Percentiles rank a stretch among this genome's conserved stretches.
Conservation (phyloP, 2,329 filamentous ascomycete genomes). For the Hortaea werneckii region DNA sequence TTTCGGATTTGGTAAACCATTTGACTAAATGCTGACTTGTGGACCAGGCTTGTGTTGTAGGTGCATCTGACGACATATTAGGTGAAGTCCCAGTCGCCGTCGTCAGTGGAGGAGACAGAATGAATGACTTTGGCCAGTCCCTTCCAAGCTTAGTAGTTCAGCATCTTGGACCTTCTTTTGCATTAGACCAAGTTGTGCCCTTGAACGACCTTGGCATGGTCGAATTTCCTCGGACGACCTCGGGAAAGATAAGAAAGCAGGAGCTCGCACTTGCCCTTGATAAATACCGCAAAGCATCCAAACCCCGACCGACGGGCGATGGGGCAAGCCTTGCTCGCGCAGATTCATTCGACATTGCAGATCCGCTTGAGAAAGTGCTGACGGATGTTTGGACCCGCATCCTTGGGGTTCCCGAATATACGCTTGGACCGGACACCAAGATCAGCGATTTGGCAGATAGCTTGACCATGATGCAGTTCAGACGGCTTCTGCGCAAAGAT, state of each 20-base stretch:
- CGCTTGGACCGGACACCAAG: background rate
- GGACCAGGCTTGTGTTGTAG: background rate
- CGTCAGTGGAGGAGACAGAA: background rate
- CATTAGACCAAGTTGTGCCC: background rate
- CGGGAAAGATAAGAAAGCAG: background rate
- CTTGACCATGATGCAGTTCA: background rate
- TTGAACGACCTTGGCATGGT: background rate
- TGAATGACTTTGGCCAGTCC: background rate
- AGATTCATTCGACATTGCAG: background rate
- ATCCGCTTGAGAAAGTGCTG: background rate
- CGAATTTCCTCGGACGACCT: background rate
- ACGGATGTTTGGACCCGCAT: background rate
- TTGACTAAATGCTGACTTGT: background rate
- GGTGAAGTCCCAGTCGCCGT: background rate
- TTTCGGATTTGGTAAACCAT: too few species aligned
- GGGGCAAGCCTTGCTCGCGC: background rate
- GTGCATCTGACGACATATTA: background rate
- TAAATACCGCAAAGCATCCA: background rate
- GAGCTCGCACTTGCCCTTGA: background rate
- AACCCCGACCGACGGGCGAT: background rate
- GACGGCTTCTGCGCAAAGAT: background rate
- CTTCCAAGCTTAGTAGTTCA: background rate
- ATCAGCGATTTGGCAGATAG: background rate
- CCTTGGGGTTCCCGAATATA: background rate
- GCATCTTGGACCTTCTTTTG: background rate